Evolutionary conservation across 805 yeast genomes (phyloP).

Genomic region (Candida qinlingensis): DNA sequence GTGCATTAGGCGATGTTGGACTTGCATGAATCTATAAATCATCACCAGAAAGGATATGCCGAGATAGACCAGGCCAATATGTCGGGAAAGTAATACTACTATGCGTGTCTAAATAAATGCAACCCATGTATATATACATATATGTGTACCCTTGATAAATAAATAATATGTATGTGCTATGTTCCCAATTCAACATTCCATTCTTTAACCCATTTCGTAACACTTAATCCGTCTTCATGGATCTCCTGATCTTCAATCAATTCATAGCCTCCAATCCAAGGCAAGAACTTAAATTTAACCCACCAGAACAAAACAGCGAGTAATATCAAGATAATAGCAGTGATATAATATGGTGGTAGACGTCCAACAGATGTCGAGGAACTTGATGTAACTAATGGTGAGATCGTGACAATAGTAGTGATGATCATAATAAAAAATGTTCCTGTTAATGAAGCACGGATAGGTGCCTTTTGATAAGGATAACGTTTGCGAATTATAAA

Average conservation of each 20-base stretch:
- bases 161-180: neutral
- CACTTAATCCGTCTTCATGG: constrained; percentile 52
- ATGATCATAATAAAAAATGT: constrained; percentile 40
- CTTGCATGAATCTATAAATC: neutral
- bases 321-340: constrained; percentile 37
- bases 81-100: too few relatives aligned
- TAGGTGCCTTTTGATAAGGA: constrained; percentile 44
- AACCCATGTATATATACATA: too few relatives aligned
- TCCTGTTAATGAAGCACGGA: constrained; percentile 46
- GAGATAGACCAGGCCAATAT: too few relatives aligned
- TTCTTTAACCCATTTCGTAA: constrained; percentile 49
- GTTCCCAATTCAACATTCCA: constrained; percentile 1
- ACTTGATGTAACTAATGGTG: constrained; percentile 36
- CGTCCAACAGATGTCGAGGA: constrained; percentile 16
- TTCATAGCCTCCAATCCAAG: constrained; percentile 40
- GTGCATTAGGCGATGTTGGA: neutral
- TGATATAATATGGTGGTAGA: constrained; percentile 33
- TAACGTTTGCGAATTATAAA: constrained; percentile 46
- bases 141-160: too few relatives aligned
- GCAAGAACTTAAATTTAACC: constrained; percentile 42
- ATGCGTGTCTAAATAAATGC: too few relatives aligned
- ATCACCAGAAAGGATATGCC: too few relatives aligned
- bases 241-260: constrained; percentile 35
- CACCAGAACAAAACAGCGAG: constrained; percentile 52
- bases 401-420: constrained; percentile 42